Conservation (phyloP, 768 basidiomycete species). For the Crepidotus variabilis region DNA sequence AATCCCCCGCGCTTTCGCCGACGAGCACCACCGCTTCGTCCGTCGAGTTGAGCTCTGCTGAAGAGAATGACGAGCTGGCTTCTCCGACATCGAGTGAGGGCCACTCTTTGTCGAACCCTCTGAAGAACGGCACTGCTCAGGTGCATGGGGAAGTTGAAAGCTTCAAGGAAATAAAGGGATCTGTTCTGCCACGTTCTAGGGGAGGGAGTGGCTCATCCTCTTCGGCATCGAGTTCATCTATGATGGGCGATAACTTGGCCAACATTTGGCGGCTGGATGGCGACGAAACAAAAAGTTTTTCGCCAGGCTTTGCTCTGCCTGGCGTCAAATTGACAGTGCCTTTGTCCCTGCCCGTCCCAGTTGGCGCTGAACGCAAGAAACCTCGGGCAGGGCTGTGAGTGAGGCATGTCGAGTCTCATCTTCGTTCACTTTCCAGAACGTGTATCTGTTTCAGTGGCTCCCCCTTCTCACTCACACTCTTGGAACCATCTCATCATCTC, state of each 20-base stretch:
- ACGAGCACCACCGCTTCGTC: slow-evolving; percentile 54
- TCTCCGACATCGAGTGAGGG: slow-evolving; percentile 16
- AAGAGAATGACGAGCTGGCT: slow-evolving; percentile 46
- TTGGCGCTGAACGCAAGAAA: neutral
- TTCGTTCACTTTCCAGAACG: neutral
- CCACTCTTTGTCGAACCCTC: slow-evolving; percentile 7
- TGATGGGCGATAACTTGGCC: slow-evolving; percentile 26
- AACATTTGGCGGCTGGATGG: slow-evolving; percentile 76
- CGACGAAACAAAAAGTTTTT: slow-evolving; percentile 59
- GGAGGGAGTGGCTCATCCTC: slow-evolving; percentile 1
- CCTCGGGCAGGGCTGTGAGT: neutral
- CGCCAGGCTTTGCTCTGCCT: slow-evolving; percentile 19
- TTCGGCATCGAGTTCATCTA: neutral
- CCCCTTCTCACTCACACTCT: neutral
- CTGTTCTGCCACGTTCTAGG: slow-evolving; percentile 3
- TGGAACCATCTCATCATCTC: neutral
- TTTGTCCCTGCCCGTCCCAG: neutral
- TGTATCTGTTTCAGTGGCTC: neutral
- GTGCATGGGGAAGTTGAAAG: slow-evolving; percentile 21
- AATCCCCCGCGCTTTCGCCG: slow-evolving; percentile 62
- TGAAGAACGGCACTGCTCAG: slow-evolving; percentile 12
- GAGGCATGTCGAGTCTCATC: neutral
- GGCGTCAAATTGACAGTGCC: neutral
- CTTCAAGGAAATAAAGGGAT: slow-evolving; percentile 10
- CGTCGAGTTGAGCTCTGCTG: slow-evolving; percentile 61